phyloP scores from a whole-genome alignment of 148 eudicot species.

The Nepenthes mirabilis region DNA sequence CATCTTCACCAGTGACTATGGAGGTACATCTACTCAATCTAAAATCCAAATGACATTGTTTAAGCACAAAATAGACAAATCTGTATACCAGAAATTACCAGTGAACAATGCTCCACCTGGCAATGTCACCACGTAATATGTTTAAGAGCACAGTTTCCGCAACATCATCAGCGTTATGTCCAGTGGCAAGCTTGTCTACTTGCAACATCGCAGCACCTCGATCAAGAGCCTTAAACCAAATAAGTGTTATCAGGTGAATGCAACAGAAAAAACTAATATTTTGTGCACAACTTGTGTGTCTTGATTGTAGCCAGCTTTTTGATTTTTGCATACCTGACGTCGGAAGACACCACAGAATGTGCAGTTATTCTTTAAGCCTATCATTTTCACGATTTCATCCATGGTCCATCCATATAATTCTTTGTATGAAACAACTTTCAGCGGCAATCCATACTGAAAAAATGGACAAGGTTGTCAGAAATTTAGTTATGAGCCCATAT shows the following conservation, averaged over 20 bases:
- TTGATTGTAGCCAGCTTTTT: background rate
- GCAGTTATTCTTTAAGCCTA: constrained; percentile 94
- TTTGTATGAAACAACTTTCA: constrained; percentile 93
- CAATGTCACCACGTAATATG: constrained; percentile 96
- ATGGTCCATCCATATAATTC: constrained; percentile 98
- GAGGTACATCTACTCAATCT: constrained; percentile 95
- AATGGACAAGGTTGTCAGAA: background rate
- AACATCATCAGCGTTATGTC: constrained; percentile 98
- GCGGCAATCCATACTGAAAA: constrained; percentile 81
- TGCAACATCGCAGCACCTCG: constrained; percentile 94
- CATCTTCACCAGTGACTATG: constrained; percentile 98
- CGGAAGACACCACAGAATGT: constrained; percentile 98
- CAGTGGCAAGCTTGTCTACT: constrained; percentile 95
- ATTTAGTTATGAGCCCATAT: background rate
- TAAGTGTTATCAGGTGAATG: background rate
- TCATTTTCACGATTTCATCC: constrained; percentile 97
- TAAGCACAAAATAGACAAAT: constrained; percentile 6
- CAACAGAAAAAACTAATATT: background rate
- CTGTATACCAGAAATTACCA: background rate
- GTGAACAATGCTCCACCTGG: constrained; percentile 41
- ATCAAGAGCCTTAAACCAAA: constrained; percentile 72
- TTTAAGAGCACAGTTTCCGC: constrained; percentile 92
- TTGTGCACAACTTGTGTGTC: background rate
- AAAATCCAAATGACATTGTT: constrained; percentile 11
- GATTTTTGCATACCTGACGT: constrained; percentile 60